Base-by-base conservation (phyloP, 148 eudicot species). In the Chenopodium berlandieri region DNA sequence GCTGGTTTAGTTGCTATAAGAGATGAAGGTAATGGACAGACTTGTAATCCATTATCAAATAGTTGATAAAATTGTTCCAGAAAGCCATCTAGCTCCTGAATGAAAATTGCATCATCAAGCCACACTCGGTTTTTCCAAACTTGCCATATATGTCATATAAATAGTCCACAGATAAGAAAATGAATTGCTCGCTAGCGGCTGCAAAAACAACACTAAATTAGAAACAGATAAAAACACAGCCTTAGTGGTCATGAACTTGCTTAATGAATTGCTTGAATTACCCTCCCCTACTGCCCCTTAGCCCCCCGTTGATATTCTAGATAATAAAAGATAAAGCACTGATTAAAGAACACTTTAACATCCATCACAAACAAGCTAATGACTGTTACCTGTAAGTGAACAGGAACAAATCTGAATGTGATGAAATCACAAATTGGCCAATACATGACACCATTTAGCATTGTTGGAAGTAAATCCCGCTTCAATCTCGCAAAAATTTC, bases 391-490 rank as follows among this genome's bases (percentile, higher is more conserved):
- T 96, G 98, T 73, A 94, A 90, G 81, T 91, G 93, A 82, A 96
- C 98, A 20, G 98, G 98, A 81, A 89, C 83, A 75, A 96, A 94
- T 90, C 80, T 92, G 90, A 89, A 96, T 20, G 99, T 94, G 71
- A 96, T 78, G 70, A 96, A 94, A 86, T 96, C 99, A 75, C 99
- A 94, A 1, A 88, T 2, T 1, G 99, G 99, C 99, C 99, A 94
- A 86, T 90, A 94, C 91, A 96, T 91, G 63, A 90, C 86, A 71
- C 98, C 97, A 84, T 79, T 92, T 4, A 92, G 78, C 88, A 91
- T 71, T 14, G 98, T 92, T 17, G 97, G 97, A 56, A 94, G 73
- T 83, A 94, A 84, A 88, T 94, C 98, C 58, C 97, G 92, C 86
- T 85, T 94, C 89, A 92, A 83, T 81, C 98, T 83, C 14, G 94